phyloP scores from a whole-genome alignment of 768 basidiomycete species.

The Russula griseocarnosa region DNA sequence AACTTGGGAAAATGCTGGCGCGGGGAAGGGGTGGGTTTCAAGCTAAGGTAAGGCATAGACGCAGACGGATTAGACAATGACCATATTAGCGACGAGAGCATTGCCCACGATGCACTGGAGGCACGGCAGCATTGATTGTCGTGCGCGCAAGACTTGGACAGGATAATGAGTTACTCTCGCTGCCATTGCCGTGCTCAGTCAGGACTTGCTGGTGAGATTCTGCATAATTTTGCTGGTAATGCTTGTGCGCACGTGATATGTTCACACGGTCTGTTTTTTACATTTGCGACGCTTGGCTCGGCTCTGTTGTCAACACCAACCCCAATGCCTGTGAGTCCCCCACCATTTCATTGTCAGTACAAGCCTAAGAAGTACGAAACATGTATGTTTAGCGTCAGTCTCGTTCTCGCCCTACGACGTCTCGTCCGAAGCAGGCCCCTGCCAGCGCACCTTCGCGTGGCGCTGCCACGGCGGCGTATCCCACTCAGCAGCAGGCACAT shows the following conservation, averaged over 20 bases:
- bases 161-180: constrained; percentile 15
- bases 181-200: constrained; percentile 19
- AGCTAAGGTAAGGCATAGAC: constrained; percentile 14
- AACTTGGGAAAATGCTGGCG: constrained; percentile 14
- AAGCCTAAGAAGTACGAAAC: background rate
- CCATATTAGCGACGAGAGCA: constrained; percentile 29
- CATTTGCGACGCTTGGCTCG: constrained; percentile 10
- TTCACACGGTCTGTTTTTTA: constrained; percentile 19
- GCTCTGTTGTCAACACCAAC: constrained; percentile 10
- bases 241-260: constrained; percentile 3
- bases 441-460: constrained; percentile 44
- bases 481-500: constrained; percentile 38
- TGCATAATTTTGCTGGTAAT: too few relatives aligned
- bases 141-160: constrained; percentile 13
- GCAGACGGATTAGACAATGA: constrained; percentile 26
- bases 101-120: constrained; percentile 24
- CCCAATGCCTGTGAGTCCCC: constrained; percentile 48
- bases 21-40: constrained; percentile 2
- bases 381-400: constrained; percentile 60
- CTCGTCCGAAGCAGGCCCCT: constrained; percentile 37
- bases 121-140: constrained; percentile 1
- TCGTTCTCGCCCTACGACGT: constrained; percentile 59
- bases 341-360: background rate
- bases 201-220: background rate
- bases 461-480: constrained; percentile 28